Evolutionary conservation across 2,329 filamentous ascomycete genomes (phyloP).

Genomic region (Claviceps sorghi): DNA sequence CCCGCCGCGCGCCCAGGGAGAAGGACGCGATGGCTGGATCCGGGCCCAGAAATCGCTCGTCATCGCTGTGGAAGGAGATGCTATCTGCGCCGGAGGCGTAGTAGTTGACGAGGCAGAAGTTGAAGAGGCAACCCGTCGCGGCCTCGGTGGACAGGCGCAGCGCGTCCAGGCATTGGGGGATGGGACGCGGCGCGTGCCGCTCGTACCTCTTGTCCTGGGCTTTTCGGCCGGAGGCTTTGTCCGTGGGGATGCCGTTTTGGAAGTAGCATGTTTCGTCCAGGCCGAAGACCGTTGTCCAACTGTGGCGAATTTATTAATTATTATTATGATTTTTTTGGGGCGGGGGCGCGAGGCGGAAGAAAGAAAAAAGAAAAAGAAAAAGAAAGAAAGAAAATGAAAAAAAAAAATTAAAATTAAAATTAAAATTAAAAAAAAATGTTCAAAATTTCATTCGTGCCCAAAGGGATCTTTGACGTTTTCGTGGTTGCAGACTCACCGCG

Average conservation of each 20-base stretch:
- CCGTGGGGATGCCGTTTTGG: constrained; percentile 25
- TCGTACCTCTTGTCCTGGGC: constrained; percentile 38
- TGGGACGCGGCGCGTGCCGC: constrained; percentile 48
- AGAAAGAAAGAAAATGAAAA: neutral
- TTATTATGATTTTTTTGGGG: no score
- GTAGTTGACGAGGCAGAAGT: constrained; percentile 73
- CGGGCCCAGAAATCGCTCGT: constrained; percentile 59
- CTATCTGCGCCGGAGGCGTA: constrained; percentile 65
- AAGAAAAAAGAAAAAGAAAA: neutral
- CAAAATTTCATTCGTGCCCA: no score
- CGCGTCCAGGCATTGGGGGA: constrained; percentile 53
- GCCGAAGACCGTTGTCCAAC: constrained; percentile 42
- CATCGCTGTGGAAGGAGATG: constrained; percentile 68
- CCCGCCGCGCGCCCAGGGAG: constrained; percentile 54
- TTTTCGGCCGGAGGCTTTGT: constrained; percentile 26
- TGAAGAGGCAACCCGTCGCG: constrained; percentile 52
- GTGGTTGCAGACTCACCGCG: constrained; percentile 20
- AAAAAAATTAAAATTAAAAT: no score
- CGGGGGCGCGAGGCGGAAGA: no score
- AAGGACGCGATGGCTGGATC: constrained; percentile 62
- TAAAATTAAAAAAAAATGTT: no score
- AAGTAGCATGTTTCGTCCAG: constrained; percentile 51
- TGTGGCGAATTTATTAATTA: constrained; percentile 6
- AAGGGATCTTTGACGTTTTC: no score
- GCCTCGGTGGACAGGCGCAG: constrained; percentile 50